Evolutionary conservation across 2,329 filamentous ascomycete genomes (phyloP).

Genomic region (Aspergillus unguis): DNA sequence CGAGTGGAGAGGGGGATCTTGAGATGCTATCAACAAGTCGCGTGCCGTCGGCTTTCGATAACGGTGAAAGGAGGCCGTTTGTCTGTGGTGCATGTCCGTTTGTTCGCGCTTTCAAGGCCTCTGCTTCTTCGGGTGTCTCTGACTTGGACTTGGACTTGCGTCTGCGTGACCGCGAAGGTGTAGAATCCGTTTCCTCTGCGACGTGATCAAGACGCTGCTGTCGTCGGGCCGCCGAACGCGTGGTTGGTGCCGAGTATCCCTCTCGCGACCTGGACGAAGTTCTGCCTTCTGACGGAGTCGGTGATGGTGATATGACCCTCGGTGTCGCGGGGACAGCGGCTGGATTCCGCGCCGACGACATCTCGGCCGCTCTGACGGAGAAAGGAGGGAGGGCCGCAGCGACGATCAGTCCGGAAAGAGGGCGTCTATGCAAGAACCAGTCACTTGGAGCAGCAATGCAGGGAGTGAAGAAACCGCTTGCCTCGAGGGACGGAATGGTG

Average conservation of each 20-base stretch:
- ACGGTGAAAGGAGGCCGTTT: constrained; percentile 38
- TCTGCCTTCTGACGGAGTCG: constrained; percentile 57
- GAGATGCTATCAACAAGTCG: constrained; percentile 74
- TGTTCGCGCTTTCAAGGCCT: constrained; percentile 15
- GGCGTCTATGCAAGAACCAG: constrained; percentile 17
- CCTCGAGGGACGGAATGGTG: constrained; percentile 35
- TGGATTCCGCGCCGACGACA: constrained; percentile 40
- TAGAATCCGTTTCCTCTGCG: constrained; percentile 47
- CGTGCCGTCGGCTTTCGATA: constrained; percentile 56
- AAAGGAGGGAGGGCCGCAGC: constrained; percentile 49
- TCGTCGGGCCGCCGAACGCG: constrained; percentile 64
- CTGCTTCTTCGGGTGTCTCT: constrained; percentile 35
- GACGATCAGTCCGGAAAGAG: constrained; percentile 26
- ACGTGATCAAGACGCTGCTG: constrained; percentile 54
- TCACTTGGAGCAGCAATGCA: constrained; percentile 24
- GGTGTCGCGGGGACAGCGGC: constrained; percentile 70
- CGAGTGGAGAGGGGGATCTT: constrained; percentile 85
- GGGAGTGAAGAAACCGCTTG: constrained; percentile 14
- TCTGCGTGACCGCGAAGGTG: constrained; percentile 50
- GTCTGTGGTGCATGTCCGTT: constrained; percentile 35
- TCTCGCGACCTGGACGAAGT: constrained; percentile 46
- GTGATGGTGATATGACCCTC: constrained; percentile 85
- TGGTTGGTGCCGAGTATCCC: constrained; percentile 70
- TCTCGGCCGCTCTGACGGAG: constrained; percentile 34
- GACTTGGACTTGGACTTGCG: constrained; percentile 43